Evolutionary conservation across 257 asterid species (phyloP).

Genomic region (Plantago major): DNA sequence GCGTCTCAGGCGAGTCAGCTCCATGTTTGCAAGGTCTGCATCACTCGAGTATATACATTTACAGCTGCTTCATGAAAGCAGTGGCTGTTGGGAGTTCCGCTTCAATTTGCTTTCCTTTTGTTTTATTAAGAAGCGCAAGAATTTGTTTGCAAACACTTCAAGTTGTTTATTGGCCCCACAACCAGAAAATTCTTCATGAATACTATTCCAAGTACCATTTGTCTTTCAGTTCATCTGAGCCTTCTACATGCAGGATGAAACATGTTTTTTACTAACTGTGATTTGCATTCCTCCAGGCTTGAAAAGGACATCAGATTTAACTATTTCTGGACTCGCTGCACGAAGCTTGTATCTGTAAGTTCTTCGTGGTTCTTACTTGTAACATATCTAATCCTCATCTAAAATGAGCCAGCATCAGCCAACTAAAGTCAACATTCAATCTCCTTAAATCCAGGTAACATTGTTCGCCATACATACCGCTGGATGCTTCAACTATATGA

Average conservation of each 20-base stretch:
- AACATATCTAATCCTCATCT: not conserved
- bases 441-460: constrained; percentile 54
- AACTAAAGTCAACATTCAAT: not conserved
- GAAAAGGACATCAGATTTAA: constrained; percentile 90
- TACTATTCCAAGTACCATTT: not conserved
- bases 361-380: not conserved
- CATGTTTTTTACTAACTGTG: constrained; percentile 14
- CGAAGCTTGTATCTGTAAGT: constrained; percentile 74
- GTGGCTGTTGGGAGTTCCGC: too few relatives aligned
- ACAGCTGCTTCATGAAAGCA: too few relatives aligned
- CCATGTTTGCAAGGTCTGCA: constrained; percentile 66
- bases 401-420: not conserved
- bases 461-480: constrained; percentile 76
- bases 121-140: too few relatives aligned
- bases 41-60: not conserved
- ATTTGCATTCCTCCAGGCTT: constrained; percentile 43
- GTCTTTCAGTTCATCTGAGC: not conserved
- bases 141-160: constrained; percentile 4
- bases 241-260: not conserved
- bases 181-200: not conserved
- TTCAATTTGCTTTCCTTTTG: not conserved
- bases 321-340: constrained; percentile 91
- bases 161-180: constrained; percentile 4
- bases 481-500: constrained; percentile 74
- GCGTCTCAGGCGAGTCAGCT: constrained; percentile 94